Evolutionary conservation across 139 green algal genomes (phyloP).

Genomic region (Protoeuglena noctilucae): DNA sequence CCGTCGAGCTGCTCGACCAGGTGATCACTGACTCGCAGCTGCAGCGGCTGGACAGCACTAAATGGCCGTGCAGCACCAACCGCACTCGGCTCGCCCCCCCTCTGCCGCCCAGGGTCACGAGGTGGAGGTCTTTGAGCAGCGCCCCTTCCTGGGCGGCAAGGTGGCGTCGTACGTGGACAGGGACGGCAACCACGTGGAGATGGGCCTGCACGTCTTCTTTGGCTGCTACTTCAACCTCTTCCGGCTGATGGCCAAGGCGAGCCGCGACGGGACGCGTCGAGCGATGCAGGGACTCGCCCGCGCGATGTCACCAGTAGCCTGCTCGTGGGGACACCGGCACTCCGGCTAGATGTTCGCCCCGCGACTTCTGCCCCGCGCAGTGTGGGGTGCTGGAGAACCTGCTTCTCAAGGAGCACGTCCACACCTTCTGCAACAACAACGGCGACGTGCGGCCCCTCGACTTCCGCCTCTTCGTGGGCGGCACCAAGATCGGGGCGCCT

Average conservation of each 20-base stretch:
- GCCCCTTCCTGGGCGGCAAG: conserved; percentile 84
- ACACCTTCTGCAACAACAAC: conserved; percentile 88
- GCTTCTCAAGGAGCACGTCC: conserved; percentile 86
- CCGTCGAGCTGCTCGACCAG: conserved; percentile 88
- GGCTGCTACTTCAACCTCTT: conserved; percentile 53
- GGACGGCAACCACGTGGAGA: conserved; percentile 93
- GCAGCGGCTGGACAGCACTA: neutral
- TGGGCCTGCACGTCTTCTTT: conserved; percentile 94
- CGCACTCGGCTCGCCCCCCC: no score
- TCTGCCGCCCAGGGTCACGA: conserved; percentile 48
- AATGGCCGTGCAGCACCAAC: neutral
- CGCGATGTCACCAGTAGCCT: no score
- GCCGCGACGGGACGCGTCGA: no score
- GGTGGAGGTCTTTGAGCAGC: conserved; percentile 85
- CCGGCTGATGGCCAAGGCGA: conserved; percentile 80
- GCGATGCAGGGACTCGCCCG: no score
- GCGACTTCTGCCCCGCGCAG: no score
- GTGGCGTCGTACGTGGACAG: conserved; percentile 77
- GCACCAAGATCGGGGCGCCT: conserved; percentile 68
- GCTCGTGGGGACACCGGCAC: no score
- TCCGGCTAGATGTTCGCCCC: neutral
- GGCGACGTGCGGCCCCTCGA: conserved; percentile 80
- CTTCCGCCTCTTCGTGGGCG: conserved; percentile 71
- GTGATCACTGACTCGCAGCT: conserved; percentile 17
- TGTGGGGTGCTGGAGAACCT: conserved; percentile 85